Evolutionary conservation across 2,329 filamentous ascomycete genomes (phyloP).

Genomic region (Aspergillus aculeatinus): DNA sequence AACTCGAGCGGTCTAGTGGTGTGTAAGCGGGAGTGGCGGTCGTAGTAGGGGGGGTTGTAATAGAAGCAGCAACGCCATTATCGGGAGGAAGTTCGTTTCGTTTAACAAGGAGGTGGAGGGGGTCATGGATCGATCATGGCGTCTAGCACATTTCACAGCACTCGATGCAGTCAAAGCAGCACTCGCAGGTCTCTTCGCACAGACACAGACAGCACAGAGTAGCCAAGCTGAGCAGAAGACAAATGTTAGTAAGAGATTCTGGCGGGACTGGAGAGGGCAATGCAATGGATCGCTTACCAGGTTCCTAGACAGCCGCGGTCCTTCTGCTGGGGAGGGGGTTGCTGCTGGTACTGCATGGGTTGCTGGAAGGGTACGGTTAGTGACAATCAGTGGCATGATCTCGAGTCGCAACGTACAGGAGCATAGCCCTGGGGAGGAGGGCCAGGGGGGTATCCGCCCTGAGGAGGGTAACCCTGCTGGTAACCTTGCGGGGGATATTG

Average conservation of each 20-base stretch:
- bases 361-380: constrained; percentile 30
- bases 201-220: constrained; percentile 64
- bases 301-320: constrained; percentile 52
- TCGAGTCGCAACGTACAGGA: constrained; percentile 11
- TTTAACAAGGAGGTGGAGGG: constrained; percentile 13
- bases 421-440: constrained; percentile 35
- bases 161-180: constrained; percentile 62
- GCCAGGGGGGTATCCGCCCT: constrained; percentile 30
- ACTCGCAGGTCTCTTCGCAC: constrained; percentile 64
- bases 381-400: constrained; percentile 21
- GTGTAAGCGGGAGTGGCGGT: neutral
- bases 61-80: neutral
- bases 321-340: constrained; percentile 48
- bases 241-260: constrained; percentile 11
- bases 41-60: too few relatives aligned
- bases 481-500: neutral
- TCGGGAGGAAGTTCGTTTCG: constrained; percentile 15
- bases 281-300: constrained; percentile 42
- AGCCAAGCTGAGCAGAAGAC: constrained; percentile 45
- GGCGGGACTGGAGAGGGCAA: neutral
- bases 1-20: neutral
- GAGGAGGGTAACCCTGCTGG: constrained; percentile 29
- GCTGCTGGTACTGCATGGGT: constrained; percentile 52
- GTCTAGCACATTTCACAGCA: constrained; percentile 46
- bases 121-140: constrained; percentile 22